Conservation (phyloP, 768 basidiomycete genomes). For the Auricularia heimuer region DNA sequence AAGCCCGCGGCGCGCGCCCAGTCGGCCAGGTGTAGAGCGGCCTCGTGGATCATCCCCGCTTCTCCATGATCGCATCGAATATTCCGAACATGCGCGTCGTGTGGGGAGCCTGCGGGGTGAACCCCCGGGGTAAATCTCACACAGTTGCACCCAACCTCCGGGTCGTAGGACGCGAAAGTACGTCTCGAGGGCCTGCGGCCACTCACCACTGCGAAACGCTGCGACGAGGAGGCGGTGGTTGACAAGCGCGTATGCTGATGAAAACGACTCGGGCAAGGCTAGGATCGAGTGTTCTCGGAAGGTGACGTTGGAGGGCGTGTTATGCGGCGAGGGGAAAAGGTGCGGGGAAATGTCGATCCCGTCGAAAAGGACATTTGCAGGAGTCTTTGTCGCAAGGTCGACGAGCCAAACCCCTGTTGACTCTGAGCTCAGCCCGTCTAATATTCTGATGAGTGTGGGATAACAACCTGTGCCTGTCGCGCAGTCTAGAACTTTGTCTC, state of each 20-base stretch:
- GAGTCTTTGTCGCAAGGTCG: neutral
- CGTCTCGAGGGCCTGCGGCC: slow-evolving; percentile 3
- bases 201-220: slow-evolving; percentile 1
- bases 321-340: neutral
- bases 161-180: slow-evolving; percentile 7
- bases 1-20: too few relatives aligned
- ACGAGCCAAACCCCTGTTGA: neutral
- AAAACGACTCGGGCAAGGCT: slow-evolving; percentile 4
- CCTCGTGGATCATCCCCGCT: too few relatives aligned
- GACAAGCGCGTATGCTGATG: slow-evolving; percentile 5
- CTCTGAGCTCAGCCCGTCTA: too few relatives aligned
- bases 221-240: slow-evolving; percentile 9
- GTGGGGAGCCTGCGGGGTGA: too few relatives aligned
- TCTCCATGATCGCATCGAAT: too few relatives aligned
- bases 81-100: too few relatives aligned
- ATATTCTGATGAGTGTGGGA: too few relatives aligned
- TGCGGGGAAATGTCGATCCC: neutral
- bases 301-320: neutral
- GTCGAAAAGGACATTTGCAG: neutral
- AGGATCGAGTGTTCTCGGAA: neutral
- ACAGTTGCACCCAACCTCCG: slow-evolving; percentile 8
- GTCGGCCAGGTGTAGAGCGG: too few relatives aligned
- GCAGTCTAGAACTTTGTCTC: neutral
- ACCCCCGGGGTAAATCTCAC: neutral
- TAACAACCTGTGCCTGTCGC: neutral